phyloP scores from a whole-genome alignment of 2,329 filamentous ascomycete genomes.

The Pestalotiopsis sp. region DNA sequence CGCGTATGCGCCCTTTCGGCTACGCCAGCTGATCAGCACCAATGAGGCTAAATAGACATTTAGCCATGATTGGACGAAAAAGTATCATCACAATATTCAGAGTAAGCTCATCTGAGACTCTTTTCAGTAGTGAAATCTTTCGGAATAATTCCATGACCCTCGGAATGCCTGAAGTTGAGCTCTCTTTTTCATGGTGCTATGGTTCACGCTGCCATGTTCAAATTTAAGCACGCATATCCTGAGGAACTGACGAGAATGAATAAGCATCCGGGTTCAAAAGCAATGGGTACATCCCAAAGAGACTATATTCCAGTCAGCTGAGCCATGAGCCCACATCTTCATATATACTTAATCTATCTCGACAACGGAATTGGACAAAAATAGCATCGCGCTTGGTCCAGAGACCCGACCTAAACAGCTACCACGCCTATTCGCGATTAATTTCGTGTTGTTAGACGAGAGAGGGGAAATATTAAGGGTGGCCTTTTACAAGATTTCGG shows the following conservation, averaged over 20 bases:
- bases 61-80: slow-evolving; percentile 1
- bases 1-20: not conserved
- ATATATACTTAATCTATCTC: slow-evolving; percentile 41
- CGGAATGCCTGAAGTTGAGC: not conserved
- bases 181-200: no score
- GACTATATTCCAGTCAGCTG: not conserved
- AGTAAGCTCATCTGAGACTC: not conserved
- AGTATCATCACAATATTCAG: not conserved
- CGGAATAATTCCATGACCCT: not conserved
- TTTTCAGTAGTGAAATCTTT: not conserved
- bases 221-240: no score
- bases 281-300: not conserved
- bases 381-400: slow-evolving; percentile 29
- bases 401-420: not conserved
- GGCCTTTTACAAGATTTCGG: slow-evolving; percentile 25
- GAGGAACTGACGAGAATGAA: no score
- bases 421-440: not conserved
- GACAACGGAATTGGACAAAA: slow-evolving; percentile 31
- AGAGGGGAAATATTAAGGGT: slow-evolving; percentile 13
- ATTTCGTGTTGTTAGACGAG: not conserved
- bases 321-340: not conserved
- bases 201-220: no score
- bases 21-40: slow-evolving; percentile 10
- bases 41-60: slow-evolving; percentile 17
- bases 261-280: not conserved